Evolutionary conservation across 1,139 yeast species (phyloP), one percentile per base, ranked within the genome.

Genomic region (Arxiozyma heterogenica): DNA sequence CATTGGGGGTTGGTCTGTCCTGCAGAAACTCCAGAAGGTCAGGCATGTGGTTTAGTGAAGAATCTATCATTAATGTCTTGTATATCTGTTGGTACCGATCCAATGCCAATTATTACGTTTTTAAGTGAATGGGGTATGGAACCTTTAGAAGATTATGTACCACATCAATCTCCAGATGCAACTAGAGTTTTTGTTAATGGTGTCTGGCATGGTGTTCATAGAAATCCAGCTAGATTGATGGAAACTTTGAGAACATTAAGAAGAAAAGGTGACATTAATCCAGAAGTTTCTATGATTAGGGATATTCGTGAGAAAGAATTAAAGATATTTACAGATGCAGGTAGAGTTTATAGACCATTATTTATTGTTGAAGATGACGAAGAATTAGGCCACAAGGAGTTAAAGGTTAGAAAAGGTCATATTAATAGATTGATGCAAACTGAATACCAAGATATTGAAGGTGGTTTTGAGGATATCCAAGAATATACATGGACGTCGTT

Each of bases 1-100:
- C 99, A 94, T 75, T 94, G 98, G 98, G 99, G 99, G 67, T 81
- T 93, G 66, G 98, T 93, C 47, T 93, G 99, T 74, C 98, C 99
- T 49, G 98, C 99, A 27, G 99, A 93, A 73, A 93, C 99, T 18
- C 99, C 99, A 3, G 99, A 93, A 77, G 99, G 99, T 67, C 98
- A 93, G 75, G 98, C 99, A 51, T 93, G 99, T 86, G 99, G 99
- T 66, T 79, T 93, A 71, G 98, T 94, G 54, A 93, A 93, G 76
- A 93, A 93, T 71, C 78, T 93, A 69, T 90, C 98, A 0, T 77
- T 93, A 64, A 91, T 94, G 98, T 82, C 98, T 1, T 90, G 98
- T 77, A 90, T 93, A 55, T 93, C 98, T 34, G 98, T 94, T 60
- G 98, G 98, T 71, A 82, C 96, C 12, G 89, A 95, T n/a, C 88